phyloP scores from a whole-genome alignment of 805 yeast genomes.

The Yarrowia divulgata region DNA sequence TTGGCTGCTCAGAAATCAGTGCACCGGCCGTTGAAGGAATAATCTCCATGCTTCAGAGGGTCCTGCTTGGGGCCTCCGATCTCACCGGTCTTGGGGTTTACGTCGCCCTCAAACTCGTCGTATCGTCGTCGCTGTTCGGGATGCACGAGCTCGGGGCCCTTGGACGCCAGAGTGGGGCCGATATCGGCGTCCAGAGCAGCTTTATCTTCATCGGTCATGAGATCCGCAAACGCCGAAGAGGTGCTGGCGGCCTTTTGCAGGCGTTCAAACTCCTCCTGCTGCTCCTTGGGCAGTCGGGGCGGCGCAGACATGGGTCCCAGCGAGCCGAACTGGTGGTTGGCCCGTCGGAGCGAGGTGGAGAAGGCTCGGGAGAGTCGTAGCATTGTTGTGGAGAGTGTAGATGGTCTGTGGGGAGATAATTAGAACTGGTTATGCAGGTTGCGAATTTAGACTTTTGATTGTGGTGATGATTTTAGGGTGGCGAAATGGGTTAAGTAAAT shows the following conservation, averaged over 20 bases:
- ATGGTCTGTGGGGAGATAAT: not conserved
- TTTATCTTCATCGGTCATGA: constrained; percentile 37
- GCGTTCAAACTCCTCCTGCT: constrained; percentile 90
- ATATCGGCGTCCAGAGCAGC: constrained; percentile 53
- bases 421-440: not conserved
- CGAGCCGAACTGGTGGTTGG: constrained; percentile 25
- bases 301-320: constrained; percentile 57
- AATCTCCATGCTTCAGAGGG: constrained; percentile 89
- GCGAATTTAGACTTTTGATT: no score
- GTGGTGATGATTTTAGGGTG: not conserved
- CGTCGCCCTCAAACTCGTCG: constrained; percentile 95
- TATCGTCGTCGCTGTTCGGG: constrained; percentile 77
- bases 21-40: constrained; percentile 94
- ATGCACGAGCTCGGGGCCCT: constrained; percentile 47
- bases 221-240: constrained; percentile 59
- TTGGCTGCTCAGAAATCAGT: constrained; percentile 75
- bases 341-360: constrained; percentile 16
- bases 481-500: not conserved
- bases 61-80: constrained; percentile 98
- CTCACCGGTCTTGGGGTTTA: constrained; percentile 93
- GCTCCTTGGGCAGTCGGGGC: constrained; percentile 76
- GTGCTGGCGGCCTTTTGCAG: constrained; percentile 82
- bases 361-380: constrained; percentile 24
- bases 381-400: not conserved
- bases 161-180: constrained; percentile 44